Evolutionary conservation across 2,329 filamentous ascomycete genomes (phyloP), one percentile per base, ranked within the genome.

Genomic region (Colletotrichum magnum): DNA sequence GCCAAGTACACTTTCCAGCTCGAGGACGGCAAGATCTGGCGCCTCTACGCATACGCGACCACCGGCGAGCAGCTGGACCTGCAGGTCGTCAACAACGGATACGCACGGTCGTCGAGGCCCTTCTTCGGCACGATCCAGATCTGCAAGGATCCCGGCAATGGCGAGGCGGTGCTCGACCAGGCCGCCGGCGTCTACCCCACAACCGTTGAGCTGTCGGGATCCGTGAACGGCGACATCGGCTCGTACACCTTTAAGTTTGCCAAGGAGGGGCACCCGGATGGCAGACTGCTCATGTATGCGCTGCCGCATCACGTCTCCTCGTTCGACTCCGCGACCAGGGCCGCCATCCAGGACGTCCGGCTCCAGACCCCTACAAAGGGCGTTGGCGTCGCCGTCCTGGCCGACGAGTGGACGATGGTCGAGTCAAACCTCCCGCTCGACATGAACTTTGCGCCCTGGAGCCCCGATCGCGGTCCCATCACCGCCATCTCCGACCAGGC

Each of bases 331-430:
- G 79, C 80, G 1, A 89, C 87, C 2, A 75, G 73, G 43, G 89
- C 89, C 9, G 82, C 81, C 12, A 81, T 84, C 26, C 83, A 84
- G 7, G 88, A 82, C 5, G 78, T 96, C 2, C 84, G 88, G 71
- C 82, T 98, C 60, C 88, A 91, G 65, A 95, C 94, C 0, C 92
- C 94, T 0, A 97, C 94, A 21, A 98, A 98, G 81, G 96, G 96
- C 12, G 82, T 89, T 15, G 93, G 92, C 7, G 92, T 88, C 1
- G 92, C 91, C 1, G 87, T 98, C 0, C 80, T 91, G 61, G 92
- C 89, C 12, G 89, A 93, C 74, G 84, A 82, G 2, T 97, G 94
- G 92, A 94, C 90, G 0, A 90, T 98, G 87, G 77, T 89, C 7
- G 95, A 98, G 78, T 79, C 83, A 0, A 80, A 88, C n/a, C 85